Base-by-base conservation (phyloP, 306 rosid genomes). In the Vigna trinervia region DNA sequence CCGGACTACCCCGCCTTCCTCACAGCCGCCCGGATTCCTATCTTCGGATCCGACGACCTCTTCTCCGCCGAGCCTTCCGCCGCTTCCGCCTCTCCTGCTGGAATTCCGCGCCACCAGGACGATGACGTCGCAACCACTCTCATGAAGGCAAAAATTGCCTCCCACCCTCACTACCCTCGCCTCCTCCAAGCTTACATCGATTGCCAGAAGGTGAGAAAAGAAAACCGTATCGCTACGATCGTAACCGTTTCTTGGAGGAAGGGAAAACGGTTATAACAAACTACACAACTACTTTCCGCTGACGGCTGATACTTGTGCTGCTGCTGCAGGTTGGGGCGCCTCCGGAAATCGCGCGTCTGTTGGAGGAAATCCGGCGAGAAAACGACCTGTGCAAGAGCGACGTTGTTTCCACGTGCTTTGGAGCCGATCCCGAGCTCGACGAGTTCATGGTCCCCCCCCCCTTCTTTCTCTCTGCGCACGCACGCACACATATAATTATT, bases 401-500 rank as follows among this genome's bases (percentile, higher is more conserved):
- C 75, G 80, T 73, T 30, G 88, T 86, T 76, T 85, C 97, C 97
- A 89, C 97, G 93, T 89, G 96, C 85, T 76, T 82, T 53, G 97
- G 99, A 90, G 91, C 85, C 90, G 99, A 96, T 88, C 99, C 97
- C 91, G 99, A 92, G 91, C 97, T 95, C 61, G 99, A 92, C 61
- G 93, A 92, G 81, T 95, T 95, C 89, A 95, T 95, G 99, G 97
- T 9, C 74, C 56, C 65, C 52, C 19, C 19, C 19, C 53, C 78
- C 70, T 19, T 58, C 34, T 53, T 39, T 45, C 73, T 34, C 68
- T 59, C 8, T 23, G 14, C 26, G 7, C 74, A 41, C 59, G 12
- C 67, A 32, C 73, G 34, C 34, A 10, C 47, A 11, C 12, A 20
- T 15, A 14, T 51, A 67, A 59, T 22, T 46, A 63, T 53, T 20